Percentiles rank a stretch among this genome's conserved stretches.
These are phyloP conservation scores for Alternaria incomplexa DNA, from an alignment of 2,329 filamentous ascomycete species.

Conservation along the genomic window DNA sequence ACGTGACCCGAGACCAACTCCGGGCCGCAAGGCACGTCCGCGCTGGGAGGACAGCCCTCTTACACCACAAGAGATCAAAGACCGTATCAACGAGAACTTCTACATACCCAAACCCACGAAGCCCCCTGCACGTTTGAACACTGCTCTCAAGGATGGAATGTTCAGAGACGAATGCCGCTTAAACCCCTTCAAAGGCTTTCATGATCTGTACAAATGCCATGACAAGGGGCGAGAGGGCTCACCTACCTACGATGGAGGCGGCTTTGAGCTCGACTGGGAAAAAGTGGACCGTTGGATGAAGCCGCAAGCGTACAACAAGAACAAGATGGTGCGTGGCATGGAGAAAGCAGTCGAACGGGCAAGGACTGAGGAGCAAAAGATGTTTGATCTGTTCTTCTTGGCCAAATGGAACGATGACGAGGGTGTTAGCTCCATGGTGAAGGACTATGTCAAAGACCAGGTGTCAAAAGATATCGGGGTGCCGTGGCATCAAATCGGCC, in stretches of 20 bases:
- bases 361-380: neutral
- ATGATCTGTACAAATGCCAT: neutral
- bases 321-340: neutral
- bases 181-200: neutral
- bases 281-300: neutral
- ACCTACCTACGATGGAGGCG: neutral
- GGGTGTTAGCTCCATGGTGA: neutral
- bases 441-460: constrained; percentile 6
- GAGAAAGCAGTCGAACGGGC: neutral
- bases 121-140: neutral
- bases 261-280: neutral
- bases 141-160: neutral
- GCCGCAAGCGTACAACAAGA: neutral
- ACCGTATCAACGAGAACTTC: neutral
- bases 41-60: neutral
- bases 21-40: neutral
- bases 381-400: neutral
- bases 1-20: neutral
- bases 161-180: neutral
- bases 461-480: constrained; percentile 20
- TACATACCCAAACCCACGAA: neutral
- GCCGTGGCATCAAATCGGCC: constrained; percentile 15
- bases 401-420: neutral
- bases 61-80: neutral
- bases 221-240: neutral